phyloP scores from a whole-genome alignment of 805 yeast genomes.

The Kluyveromyces dobzhanskii region DNA sequence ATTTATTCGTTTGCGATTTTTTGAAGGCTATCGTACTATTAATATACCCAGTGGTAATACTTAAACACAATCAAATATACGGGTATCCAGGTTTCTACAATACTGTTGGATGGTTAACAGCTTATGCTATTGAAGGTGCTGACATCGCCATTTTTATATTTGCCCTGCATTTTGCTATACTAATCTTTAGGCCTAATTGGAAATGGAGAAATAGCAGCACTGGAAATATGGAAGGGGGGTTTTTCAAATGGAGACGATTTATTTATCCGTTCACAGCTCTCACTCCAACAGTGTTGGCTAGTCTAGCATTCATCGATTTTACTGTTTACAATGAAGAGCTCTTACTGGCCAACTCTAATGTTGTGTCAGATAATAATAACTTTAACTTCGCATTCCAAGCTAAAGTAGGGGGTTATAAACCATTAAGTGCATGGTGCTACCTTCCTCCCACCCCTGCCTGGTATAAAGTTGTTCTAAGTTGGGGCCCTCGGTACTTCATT shows the following conservation, averaged over 20 bases:
- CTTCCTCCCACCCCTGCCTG: slow-evolving; percentile 64
- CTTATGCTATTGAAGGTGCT: slow-evolving; percentile 74
- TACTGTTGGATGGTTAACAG: slow-evolving; percentile 73
- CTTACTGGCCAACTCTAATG: slow-evolving; percentile 13
- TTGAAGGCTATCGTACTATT: slow-evolving; percentile 62
- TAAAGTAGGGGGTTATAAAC: slow-evolving; percentile 43
- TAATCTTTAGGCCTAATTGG: slow-evolving; percentile 58
- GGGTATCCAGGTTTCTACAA: slow-evolving; percentile 45
- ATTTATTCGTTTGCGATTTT: slow-evolving; percentile 64
- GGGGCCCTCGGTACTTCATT: slow-evolving; percentile 74
- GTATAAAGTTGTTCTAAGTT: slow-evolving; percentile 65
- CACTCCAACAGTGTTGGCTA: slow-evolving; percentile 60
- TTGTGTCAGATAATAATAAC: slow-evolving; percentile 20
- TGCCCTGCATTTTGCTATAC: slow-evolving; percentile 72
- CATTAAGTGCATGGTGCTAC: slow-evolving; percentile 71
- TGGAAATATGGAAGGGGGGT: slow-evolving; percentile 61
- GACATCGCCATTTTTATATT: slow-evolving; percentile 75
- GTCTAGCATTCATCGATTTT: slow-evolving; percentile 54
- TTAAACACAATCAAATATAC: slow-evolving; percentile 36
- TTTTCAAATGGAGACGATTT: slow-evolving; percentile 46
- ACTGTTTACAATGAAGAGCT: slow-evolving; percentile 11
- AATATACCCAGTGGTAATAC: slow-evolving; percentile 57
- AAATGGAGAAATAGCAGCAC: slow-evolving; percentile 33
- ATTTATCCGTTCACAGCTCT: slow-evolving; percentile 52
- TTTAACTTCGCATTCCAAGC: slow-evolving; percentile 17